These are phyloP conservation scores for Fallopia convolvulus DNA, from an alignment of 148 eudicot genomes.

Conservation along the genomic window DNA sequence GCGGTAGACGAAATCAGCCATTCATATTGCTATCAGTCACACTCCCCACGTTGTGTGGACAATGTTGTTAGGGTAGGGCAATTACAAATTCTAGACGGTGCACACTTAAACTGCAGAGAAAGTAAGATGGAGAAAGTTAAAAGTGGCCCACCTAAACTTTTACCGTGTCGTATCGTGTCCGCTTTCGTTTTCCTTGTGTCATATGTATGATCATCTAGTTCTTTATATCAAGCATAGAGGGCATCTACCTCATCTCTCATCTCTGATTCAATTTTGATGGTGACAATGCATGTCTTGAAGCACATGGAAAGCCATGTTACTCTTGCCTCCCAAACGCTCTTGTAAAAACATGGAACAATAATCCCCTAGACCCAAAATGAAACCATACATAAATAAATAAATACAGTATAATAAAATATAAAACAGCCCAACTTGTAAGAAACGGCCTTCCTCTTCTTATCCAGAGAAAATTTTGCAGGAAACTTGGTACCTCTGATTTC, in stretches of 20 bases:
- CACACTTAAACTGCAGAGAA: neutral
- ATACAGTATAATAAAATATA: neutral
- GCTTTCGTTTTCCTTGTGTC: neutral
- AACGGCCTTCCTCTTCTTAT: neutral
- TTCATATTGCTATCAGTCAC: no score
- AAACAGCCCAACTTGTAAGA: constrained; percentile 12
- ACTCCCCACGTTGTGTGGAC: constrained; percentile 37
- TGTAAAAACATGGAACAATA: constrained; percentile 10
- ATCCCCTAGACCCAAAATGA: constrained; percentile 7
- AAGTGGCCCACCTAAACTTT: constrained; percentile 17
- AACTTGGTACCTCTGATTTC: neutral
- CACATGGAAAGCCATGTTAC: constrained; percentile 81
- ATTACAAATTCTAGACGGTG: constrained; percentile 17
- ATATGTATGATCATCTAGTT: neutral
- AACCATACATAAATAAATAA: neutral
- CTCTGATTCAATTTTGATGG: constrained; percentile 22
- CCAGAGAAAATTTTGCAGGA: neutral
- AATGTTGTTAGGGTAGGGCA: constrained; percentile 7
- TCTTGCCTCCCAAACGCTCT: constrained; percentile 27
- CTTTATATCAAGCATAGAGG: constrained; percentile 16
- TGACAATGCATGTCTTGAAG: constrained; percentile 30
- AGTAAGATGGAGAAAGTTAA: neutral
- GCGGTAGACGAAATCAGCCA: neutral
- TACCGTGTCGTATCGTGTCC: neutral
- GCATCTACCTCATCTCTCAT: neutral